Percentiles rank a stretch among this genome's conserved stretches.
Evolutionary conservation across 2,329 filamentous ascomycete genomes (phyloP).

Genomic region (Sporothrix brasiliensis): DNA sequence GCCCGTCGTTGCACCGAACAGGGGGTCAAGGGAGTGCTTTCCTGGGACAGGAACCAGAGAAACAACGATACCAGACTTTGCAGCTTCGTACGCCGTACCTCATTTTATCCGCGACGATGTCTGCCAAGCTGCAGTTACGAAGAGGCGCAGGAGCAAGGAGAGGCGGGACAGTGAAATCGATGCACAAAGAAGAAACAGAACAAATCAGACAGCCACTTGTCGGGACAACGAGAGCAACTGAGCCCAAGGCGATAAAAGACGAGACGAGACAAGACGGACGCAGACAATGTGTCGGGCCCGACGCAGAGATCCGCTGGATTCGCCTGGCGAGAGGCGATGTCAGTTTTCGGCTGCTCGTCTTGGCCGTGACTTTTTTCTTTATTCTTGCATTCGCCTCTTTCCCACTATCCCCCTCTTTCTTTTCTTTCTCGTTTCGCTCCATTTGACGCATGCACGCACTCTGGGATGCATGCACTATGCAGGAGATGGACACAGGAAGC

Average conservation of each 20-base stretch:
- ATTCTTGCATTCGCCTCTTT: neutral
- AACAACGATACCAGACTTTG: neutral
- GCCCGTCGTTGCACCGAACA: conserved; percentile 14
- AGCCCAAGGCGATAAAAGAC: conserved; percentile 6
- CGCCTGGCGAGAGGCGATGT: neutral
- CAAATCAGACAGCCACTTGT: neutral
- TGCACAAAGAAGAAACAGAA: neutral
- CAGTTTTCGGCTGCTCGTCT: neutral
- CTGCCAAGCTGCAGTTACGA: conserved; percentile 11
- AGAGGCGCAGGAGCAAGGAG: neutral
- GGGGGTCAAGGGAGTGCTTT: neutral
- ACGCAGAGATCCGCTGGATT: neutral
- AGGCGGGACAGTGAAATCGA: neutral
- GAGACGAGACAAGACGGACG: neutral
- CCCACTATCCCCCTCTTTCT: neutral
- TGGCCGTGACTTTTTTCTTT: neutral
- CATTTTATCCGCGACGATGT: neutral
- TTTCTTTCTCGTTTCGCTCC: neutral
- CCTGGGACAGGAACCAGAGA: neutral
- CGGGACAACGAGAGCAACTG: neutral
- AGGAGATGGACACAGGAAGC: neutral
- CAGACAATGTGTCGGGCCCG: neutral
- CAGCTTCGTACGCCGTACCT: neutral
- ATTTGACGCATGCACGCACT: conserved; percentile 18
- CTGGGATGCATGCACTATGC: conserved; percentile 14